Percentiles rank a stretch among this genome's conserved stretches.
Evolutionary conservation across 768 basidiomycete species (phyloP).

Genomic region (Arthromyces matolae): DNA sequence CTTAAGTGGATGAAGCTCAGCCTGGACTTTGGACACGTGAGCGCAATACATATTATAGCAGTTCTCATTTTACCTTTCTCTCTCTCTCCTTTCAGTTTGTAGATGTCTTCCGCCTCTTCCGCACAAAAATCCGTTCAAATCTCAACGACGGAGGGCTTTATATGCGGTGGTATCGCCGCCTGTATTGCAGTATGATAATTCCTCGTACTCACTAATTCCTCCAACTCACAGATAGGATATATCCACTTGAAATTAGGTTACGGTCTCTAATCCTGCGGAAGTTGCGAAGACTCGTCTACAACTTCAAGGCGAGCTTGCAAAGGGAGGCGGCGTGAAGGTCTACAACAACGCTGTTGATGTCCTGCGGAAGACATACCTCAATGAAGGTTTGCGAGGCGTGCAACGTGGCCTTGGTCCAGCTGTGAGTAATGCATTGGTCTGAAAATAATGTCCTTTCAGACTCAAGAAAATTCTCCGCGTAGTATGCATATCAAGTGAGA

Average conservation of each 20-base stretch:
- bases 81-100: conserved; percentile 1
- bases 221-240: too few relatives aligned
- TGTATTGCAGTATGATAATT: conserved; percentile 69
- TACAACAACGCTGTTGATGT: conserved; percentile 90
- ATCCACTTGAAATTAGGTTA: conserved; percentile 47
- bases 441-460: too few relatives aligned
- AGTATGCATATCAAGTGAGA: conserved; percentile 91
- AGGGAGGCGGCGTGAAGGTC: conserved; percentile 64
- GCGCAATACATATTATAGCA: too few relatives aligned
- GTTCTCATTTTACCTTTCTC: background rate
- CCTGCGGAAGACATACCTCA: conserved; percentile 78
- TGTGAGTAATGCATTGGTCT: conserved; percentile 41
- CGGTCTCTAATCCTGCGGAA: conserved; percentile 75
- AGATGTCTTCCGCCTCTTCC: conserved; percentile 12
- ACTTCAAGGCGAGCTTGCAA: conserved; percentile 91
- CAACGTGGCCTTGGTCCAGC: conserved; percentile 91
- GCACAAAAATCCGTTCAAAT: conserved; percentile 31
- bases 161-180: conserved; percentile 89
- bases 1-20: conserved; percentile 3
- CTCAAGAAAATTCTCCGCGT: conserved; percentile 17
- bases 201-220: background rate
- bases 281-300: conserved; percentile 95
- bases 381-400: conserved; percentile 88
- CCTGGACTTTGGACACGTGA: conserved; percentile 7
- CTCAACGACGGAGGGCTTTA: conserved; percentile 75